Base-by-base conservation (phyloP, 306 rosid genomes). In the Rosa multiflora region DNA sequence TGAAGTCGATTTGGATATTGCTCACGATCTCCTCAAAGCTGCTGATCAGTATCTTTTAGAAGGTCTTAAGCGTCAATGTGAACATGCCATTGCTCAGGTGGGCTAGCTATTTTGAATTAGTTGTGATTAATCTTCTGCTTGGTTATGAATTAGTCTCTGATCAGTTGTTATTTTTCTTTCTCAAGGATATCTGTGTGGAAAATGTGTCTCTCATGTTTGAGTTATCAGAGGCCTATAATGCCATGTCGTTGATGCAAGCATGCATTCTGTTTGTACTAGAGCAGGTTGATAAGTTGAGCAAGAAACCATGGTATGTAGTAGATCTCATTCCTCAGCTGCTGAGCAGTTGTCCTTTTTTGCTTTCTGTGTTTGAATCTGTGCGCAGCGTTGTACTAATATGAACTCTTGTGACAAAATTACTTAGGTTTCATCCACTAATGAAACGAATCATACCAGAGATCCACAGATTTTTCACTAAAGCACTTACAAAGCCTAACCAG, bases 11-110 rank as follows among this genome's bases (percentile, higher is more conserved):
- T 64, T 78, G 84, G 88, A 88, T 61, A 80, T 87, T 69, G 93
- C 93, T 77, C 84, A 61, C 47, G 93, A 90, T 81, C 88, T 92
- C 53, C 88, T 92, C 58, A 83, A 40, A 83, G 94, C 91, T 64
- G 93, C 97, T 64, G 97, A 92, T 83, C 97, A 92, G 85, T 92
- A 90, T 89, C 91, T 88, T 75, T 66, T 88, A 10, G 97, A 90
- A 5, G 91, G 90, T 67, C 94, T 92, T 29, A 90, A 90, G 83
- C 85, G 83, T 75, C 83, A 86, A 58, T 90, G 97, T 20, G 97
- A 88, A 84, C 62, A 82, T 75, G 64, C 84, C 59, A 87, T 92
- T 82, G 83, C 90, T 64, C 86, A 88, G 95, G 97, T 90, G 64
- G 23, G 78, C 73, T 58, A 29, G 20, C 32, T 71, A 32, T 17